Percentiles rank a stretch among this genome's conserved stretches.
Conservation (phyloP, 129 eudicot genomes). For the Flaveria trinervia region DNA sequence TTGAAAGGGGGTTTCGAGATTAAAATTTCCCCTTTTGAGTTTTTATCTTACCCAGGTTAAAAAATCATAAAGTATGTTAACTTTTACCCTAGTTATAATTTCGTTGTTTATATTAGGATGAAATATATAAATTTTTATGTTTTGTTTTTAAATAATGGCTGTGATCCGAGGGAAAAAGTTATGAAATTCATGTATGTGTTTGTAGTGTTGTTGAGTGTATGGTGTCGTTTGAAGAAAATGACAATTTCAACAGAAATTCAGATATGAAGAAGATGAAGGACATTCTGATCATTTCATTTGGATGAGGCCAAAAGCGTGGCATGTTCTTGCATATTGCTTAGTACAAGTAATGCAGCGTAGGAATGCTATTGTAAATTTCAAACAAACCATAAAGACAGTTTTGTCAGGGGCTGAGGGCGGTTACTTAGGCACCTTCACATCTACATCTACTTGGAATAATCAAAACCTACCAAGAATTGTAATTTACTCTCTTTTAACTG, state of each 20-base stretch:
- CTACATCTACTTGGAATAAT: no score
- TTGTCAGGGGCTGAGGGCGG: no score
- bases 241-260: neutral
- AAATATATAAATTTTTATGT: no score
- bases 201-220: neutral
- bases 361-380: neutral
- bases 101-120: no score
- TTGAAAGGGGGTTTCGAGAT: no score
- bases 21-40: no score
- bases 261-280: neutral
- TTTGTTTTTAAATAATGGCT: no score
- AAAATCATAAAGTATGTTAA: no score
- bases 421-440: no score
- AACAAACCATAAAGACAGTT: neutral
- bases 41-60: no score
- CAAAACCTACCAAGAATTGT: neutral
- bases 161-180: neutral
- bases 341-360: neutral
- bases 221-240: neutral
- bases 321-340: neutral
- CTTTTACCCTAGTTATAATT: no score
- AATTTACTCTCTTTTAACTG: neutral
- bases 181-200: neutral
- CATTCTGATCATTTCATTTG: conserved; percentile 6
- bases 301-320: neutral